Conservation (phyloP, 176 grass and related monocot species). For the Oryza meyeriana region DNA sequence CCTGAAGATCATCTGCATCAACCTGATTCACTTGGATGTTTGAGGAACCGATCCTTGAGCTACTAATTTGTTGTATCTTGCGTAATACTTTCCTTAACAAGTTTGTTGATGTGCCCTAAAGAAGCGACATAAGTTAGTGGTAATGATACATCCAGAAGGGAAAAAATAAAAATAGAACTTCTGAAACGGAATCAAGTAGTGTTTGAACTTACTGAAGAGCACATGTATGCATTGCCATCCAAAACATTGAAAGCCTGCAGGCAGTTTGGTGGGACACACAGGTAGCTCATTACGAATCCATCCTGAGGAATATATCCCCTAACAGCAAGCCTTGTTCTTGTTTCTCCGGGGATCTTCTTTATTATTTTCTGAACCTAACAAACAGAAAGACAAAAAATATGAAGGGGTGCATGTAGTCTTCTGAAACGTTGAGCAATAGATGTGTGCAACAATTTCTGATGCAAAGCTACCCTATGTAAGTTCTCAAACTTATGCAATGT, state of each 20-base stretch:
- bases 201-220: constrained; percentile 40
- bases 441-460: not conserved
- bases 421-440: not conserved
- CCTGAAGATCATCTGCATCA: constrained; percentile 54
- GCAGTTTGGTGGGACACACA: constrained; percentile 64
- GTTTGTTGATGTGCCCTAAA: constrained; percentile 44
- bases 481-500: not conserved
- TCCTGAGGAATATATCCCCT: constrained; percentile 61
- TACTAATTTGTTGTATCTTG: constrained; percentile 41
- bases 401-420: not conserved
- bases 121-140: not conserved
- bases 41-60: constrained; percentile 43
- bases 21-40: constrained; percentile 42
- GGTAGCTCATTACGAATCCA: constrained; percentile 50
- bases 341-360: constrained; percentile 43
- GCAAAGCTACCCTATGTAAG: not conserved
- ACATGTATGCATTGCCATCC: constrained; percentile 42
- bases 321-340: constrained; percentile 34
- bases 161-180: not conserved
- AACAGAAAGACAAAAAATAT: constrained; percentile 28
- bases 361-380: constrained; percentile 58
- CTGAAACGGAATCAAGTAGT: not conserved
- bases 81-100: constrained; percentile 43
- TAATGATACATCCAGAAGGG: not conserved
- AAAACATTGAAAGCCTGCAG: constrained; percentile 41